These are phyloP conservation scores for Mycena alexandri DNA, from an alignment of 768 basidiomycete species.

Conservation along the genomic window DNA sequence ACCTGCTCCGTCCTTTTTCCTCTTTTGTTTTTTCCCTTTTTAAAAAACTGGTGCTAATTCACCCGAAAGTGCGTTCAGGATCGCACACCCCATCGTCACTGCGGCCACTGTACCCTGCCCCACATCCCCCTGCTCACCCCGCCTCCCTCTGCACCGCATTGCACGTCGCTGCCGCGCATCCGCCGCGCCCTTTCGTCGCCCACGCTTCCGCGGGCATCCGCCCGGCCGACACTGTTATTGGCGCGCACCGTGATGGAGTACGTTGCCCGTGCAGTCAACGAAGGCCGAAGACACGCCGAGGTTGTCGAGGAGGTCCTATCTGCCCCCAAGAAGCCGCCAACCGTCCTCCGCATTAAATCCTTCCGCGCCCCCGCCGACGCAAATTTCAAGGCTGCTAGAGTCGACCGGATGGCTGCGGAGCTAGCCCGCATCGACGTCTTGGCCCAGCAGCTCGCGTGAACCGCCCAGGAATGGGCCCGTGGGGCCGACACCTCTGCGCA, in stretches of 20 bases:
- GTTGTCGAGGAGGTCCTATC: slow-evolving; percentile 82
- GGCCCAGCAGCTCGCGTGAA: slow-evolving; percentile 70
- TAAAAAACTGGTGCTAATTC: no score
- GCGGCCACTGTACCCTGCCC: no score
- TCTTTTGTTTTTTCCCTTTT: no score
- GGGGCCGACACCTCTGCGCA: slow-evolving; percentile 62
- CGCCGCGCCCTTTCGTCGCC: no score
- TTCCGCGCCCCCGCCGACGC: slow-evolving; percentile 40
- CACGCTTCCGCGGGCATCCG: no score
- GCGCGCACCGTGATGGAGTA: slow-evolving; percentile 76
- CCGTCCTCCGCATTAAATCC: slow-evolving; percentile 40
- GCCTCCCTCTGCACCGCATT: no score
- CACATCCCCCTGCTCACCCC: no score
- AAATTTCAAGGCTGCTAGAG: slow-evolving; percentile 61
- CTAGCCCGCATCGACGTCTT: slow-evolving; percentile 70
- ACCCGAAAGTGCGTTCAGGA: no score
- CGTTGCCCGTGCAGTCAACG: slow-evolving; percentile 82
- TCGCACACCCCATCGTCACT: no score
- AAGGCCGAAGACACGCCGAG: slow-evolving; percentile 80
- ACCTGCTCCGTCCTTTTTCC: no score
- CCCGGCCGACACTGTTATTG: slow-evolving; percentile 59
- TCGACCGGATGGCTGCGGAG: slow-evolving; percentile 68
- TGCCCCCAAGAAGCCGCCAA: slow-evolving; percentile 55
- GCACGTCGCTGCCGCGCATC: no score
- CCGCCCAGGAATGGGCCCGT: slow-evolving; percentile 73